phyloP scores from a whole-genome alignment of 2,329 filamentous ascomycete species.

The Exophiala sp. region DNA sequence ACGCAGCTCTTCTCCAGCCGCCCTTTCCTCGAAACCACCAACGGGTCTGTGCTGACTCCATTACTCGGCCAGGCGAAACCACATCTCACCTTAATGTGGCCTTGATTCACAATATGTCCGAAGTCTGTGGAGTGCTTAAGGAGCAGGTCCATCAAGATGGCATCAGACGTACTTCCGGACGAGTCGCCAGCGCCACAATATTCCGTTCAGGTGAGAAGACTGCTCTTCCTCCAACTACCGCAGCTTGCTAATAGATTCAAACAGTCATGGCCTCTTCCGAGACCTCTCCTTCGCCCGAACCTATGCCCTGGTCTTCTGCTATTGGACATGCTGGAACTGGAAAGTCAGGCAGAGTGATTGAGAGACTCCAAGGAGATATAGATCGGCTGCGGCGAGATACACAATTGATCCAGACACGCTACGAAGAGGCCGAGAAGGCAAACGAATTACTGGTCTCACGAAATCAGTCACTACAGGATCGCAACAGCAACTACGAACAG shows the following conservation, averaged over 20 bases:
- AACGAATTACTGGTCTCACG: constrained; percentile 44
- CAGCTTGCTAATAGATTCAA: not conserved
- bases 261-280: constrained; percentile 23
- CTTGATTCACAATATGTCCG: constrained; percentile 18
- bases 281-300: constrained; percentile 29
- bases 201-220: constrained; percentile 23
- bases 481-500: constrained; percentile 42
- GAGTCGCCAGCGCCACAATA: constrained; percentile 25
- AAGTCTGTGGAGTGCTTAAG: constrained; percentile 25
- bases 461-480: constrained; percentile 42
- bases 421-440: constrained; percentile 43
- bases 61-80: constrained; percentile 1
- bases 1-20: not conserved
- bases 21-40: not conserved
- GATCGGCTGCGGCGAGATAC: constrained; percentile 45
- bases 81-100: constrained; percentile 13
- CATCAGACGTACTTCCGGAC: constrained; percentile 16
- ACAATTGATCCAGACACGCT: constrained; percentile 40
- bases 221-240: not conserved
- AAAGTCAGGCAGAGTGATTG: constrained; percentile 48
- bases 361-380: constrained; percentile 47
- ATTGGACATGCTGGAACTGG: constrained; percentile 46
- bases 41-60: constrained; percentile 7
- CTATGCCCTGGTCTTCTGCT: constrained; percentile 44
- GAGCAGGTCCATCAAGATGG: constrained; percentile 23